A percentile compares a stretch with the other conserved stretches of the same genome.
Conservation (phyloP, 1,284 basidiomycete species). For the Pulchroboletus neoregius region DNA sequence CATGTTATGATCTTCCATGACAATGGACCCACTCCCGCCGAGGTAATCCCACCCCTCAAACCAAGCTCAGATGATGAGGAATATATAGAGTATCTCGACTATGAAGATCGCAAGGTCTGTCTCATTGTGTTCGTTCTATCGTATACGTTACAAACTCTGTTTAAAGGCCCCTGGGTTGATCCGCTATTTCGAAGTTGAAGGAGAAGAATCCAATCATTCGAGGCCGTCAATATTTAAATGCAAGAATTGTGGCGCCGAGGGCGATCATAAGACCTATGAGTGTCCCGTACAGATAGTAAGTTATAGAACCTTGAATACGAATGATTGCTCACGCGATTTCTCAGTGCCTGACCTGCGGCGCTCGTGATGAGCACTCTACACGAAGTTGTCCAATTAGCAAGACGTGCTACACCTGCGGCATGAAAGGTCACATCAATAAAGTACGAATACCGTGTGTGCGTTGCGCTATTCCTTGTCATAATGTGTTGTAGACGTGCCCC, state of each 20-base stretch:
- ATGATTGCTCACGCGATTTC: constrained; percentile 5
- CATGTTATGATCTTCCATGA: constrained; percentile 56
- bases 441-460: constrained; percentile 37
- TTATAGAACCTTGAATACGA: constrained; percentile 11
- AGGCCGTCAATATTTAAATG: constrained; percentile 52
- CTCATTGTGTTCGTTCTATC: background rate
- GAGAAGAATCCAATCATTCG: constrained; percentile 36
- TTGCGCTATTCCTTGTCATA: constrained; percentile 3
- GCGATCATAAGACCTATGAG: constrained; percentile 57
- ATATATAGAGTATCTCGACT: constrained; percentile 72
- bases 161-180: constrained; percentile 40
- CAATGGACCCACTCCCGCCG: constrained; percentile 35
- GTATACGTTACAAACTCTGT: constrained; percentile 7
- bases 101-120: constrained; percentile 58
- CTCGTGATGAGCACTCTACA: constrained; percentile 79
- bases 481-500: constrained; percentile 62
- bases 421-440: constrained; percentile 79
- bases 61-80: constrained; percentile 47
- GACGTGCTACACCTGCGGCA: constrained; percentile 82
- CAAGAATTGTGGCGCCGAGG: constrained; percentile 70
- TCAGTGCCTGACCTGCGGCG: constrained; percentile 87
- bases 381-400: constrained; percentile 82
- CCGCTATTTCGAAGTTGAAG: constrained; percentile 59
- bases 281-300: constrained; percentile 69
- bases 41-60: constrained; percentile 41